Evolutionary conservation across 164 flowering plant genomes (phyloP), one percentile per base, ranked within the genome.

Genomic region (Houttuynia cordata): DNA sequence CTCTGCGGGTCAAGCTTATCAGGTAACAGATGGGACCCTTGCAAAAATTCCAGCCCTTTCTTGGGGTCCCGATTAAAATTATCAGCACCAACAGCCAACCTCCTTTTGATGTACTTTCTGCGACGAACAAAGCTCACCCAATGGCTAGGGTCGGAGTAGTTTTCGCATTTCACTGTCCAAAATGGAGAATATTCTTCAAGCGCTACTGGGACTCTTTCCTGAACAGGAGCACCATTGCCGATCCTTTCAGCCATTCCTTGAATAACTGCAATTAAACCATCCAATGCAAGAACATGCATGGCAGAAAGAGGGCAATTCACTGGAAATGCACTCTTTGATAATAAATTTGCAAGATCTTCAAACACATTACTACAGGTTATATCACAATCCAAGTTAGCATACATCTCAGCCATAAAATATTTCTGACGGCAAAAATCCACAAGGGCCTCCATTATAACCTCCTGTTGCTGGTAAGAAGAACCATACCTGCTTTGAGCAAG

Each of bases 321-420:
- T n/a, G 79, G 79, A 67, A 76, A 76, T 21, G 75, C 79, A 62
- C 76, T 73, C 62, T 69, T 73, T 21, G 79, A 76, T 62, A 76
- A 62, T 30, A 76, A 34, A 59, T 72, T 68, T 12, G 74, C 74
- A 42, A 76, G 74, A 37, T 76, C 76, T 68, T 73, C 79, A 64
- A 73, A 76, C 8, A 68, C 70, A 53, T 76, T 73, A 51, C 53
- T 59, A 61, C 79, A 73, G 10, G 75, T 66, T 49, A 76, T 70
- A 53, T 76, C 79, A 66, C 75, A 76, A 56, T 76, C 79, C 58
- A 76, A 68, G 66, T 76, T 76, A 24, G 79, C 79, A 61, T 73
- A 76, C 79, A 76, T 73, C 69, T 76, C 79, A 0, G 63, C 68
- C 75, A 72, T 71, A 67, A 76, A 76, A 34, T 70, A 24, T 24